Base-by-base conservation (phyloP, 2,329 filamentous ascomycete species). In the Xylariaceae sp. region DNA sequence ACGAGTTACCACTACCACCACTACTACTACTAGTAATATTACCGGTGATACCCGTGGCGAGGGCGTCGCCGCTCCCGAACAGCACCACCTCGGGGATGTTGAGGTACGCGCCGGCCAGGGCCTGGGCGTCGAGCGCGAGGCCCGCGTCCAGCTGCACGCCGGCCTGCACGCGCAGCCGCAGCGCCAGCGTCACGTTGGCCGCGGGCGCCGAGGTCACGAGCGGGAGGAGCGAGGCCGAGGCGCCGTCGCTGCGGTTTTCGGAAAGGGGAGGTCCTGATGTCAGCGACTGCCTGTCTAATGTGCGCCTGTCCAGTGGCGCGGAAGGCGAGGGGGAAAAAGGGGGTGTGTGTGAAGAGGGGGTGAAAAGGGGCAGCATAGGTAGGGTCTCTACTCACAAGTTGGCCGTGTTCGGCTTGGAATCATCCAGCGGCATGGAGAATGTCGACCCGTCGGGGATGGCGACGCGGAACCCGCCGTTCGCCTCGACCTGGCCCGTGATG, bases 341-440 rank as follows among this genome's bases (percentile, higher is more conserved):
- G 5, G 18, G 16, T 11, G n/a, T 19, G 17, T 1, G 3, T 9
- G 17, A 7, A 19, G 18, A 24, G 13, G 5, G 12, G 25, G 5
- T 8, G 19, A n/a, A n/a, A n/a, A n/a, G n/a, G n/a, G n/a, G n/a
- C n/a, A n/a, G n/a, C n/a, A n/a, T n/a, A n/a, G n/a, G n/a, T n/a
- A n/a, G n/a, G n/a, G n/a, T n/a, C n/a, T n/a, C n/a, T 10, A 45
- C 50, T 47, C 39, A 53, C 50, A 53, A 53, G 3, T 45, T 46
- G 4, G 45, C 50, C 13, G 34, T 29, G 19, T 45, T 46, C 9
- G 33, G 29, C n/a, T 42, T 39, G 2, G 32, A 30, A 3, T 44
- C 34, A 14, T 52, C 44, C 1, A 53, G 32, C 7, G 42, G 35
- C 17, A 53, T 46, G 17, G 42, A 43, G 13, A 51, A 53, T 8